Evolutionary conservation across 73 alveolate species (phyloP).

Genomic region (Tetrahymena borealis): DNA sequence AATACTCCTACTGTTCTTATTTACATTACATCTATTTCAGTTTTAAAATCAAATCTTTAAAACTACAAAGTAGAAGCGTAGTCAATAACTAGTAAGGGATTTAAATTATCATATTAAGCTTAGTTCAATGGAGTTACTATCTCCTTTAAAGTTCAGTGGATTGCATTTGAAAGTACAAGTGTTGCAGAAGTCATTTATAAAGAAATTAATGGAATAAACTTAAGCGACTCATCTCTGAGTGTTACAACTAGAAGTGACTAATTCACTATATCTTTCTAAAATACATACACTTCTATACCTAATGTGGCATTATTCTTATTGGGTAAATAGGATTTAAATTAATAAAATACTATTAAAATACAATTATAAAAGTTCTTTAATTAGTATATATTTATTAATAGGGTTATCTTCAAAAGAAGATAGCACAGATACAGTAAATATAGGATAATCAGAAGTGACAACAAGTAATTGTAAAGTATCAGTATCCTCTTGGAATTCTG

Average conservation of each 20-base stretch:
- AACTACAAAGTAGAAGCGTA: not conserved
- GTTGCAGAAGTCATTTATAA: not conserved
- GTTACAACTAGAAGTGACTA: not conserved
- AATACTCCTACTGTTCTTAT: not conserved
- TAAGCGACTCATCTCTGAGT: not conserved
- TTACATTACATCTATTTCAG: not conserved
- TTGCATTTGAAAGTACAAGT: not conserved
- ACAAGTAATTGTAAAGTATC: not conserved
- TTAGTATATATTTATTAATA: too few relatives aligned
- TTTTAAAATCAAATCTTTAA: not conserved
- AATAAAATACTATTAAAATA: too few relatives aligned
- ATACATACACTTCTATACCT: not conserved
- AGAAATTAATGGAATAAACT: not conserved
- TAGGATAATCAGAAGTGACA: not conserved
- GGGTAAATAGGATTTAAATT: not conserved
- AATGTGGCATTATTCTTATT: not conserved
- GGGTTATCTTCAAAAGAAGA: not conserved
- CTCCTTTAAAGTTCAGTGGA: not conserved
- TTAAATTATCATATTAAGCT: not conserved
- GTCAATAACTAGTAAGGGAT: not conserved
- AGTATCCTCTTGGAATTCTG: not conserved
- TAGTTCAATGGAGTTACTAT: not conserved
- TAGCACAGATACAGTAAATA: not conserved
- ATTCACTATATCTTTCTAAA: not conserved
- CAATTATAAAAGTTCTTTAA: too few relatives aligned